A percentile compares a stretch with the other conserved stretches of the same genome.
Conservation (phyloP, 805 yeast species). For the Yamadazyma olivae region DNA sequence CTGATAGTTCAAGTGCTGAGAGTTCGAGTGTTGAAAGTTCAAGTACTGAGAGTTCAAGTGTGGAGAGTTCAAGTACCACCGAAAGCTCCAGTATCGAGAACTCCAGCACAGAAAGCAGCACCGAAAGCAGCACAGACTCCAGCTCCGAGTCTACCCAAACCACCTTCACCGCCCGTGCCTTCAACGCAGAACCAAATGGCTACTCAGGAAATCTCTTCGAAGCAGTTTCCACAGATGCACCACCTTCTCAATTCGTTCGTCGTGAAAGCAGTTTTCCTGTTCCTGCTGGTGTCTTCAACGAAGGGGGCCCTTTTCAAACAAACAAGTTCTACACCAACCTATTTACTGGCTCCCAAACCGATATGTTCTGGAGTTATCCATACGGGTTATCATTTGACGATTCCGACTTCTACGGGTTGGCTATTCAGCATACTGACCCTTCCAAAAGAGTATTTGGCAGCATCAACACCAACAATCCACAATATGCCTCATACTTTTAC, state of each 20-base stretch:
- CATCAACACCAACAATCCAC: slow-evolving; percentile 34
- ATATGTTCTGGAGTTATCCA: slow-evolving; percentile 61
- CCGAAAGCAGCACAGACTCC: neutral
- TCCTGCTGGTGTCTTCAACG: slow-evolving; percentile 44
- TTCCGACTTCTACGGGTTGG: slow-evolving; percentile 50
- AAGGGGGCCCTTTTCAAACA: slow-evolving; percentile 52
- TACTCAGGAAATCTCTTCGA: slow-evolving; percentile 44
- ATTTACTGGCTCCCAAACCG: slow-evolving; percentile 50
- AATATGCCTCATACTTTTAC: slow-evolving; percentile 44
- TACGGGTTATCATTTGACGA: slow-evolving; percentile 57
- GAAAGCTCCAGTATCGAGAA: neutral
- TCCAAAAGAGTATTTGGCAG: slow-evolving; percentile 43
- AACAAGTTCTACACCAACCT: slow-evolving; percentile 74
- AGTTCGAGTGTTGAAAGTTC: neutral
- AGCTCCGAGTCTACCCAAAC: neutral
- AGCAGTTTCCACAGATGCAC: slow-evolving; percentile 34
- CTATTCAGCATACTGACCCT: slow-evolving; percentile 51
- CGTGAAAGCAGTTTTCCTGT: slow-evolving; percentile 42
- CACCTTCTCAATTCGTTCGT: slow-evolving; percentile 40
- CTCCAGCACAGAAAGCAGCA: neutral
- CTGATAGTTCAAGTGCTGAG: neutral
- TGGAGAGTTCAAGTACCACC: neutral
- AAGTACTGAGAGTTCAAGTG: neutral
- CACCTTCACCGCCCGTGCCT: slow-evolving; percentile 2
- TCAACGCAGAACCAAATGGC: slow-evolving; percentile 7